A percentile compares a stretch with the other conserved stretches of the same genome.
Evolutionary conservation across 2,329 filamentous ascomycete species (phyloP).

Genomic region (Aspergillus piperis): DNA sequence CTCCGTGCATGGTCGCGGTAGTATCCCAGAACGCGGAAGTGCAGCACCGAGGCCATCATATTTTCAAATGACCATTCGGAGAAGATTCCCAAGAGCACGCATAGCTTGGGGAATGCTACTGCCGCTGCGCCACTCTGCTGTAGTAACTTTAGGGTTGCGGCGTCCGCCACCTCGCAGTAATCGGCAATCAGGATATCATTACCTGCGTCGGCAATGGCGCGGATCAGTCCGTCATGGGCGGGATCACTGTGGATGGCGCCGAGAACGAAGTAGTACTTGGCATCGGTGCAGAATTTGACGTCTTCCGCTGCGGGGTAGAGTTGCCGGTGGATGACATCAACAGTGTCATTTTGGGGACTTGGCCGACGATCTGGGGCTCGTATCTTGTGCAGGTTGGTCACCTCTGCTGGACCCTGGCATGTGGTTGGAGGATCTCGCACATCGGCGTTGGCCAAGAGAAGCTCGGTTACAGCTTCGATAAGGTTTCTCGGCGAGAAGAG

Average conservation of each 20-base stretch:
- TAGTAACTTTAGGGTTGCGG: conserved; percentile 13
- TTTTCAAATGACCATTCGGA: conserved; percentile 19
- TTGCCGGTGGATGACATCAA: conserved; percentile 9
- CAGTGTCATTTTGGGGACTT: conserved; percentile 14
- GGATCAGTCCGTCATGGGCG: conserved; percentile 19
- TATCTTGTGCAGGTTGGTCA: too few species aligned
- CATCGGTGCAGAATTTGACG: conserved; percentile 25
- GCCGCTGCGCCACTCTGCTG: conserved; percentile 24
- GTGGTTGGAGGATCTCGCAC: too few species aligned
- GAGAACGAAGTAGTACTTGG: conserved; percentile 68
- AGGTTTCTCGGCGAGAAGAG: too few species aligned
- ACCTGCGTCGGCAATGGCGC: conserved; percentile 24
- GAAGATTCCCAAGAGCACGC: conserved; percentile 17
- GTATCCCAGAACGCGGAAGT: conserved; percentile 25
- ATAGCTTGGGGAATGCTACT: conserved; percentile 24
- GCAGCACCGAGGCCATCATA: conserved; percentile 17
- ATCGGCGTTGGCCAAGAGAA: too few species aligned
- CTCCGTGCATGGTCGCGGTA: conserved; percentile 21
- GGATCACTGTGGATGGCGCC: conserved; percentile 55
- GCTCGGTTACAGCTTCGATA: too few species aligned
- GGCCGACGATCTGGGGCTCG: conserved; percentile 6
- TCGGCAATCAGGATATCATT: conserved; percentile 21
- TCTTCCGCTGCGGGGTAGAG: conserved; percentile 22
- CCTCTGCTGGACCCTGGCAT: too few species aligned
- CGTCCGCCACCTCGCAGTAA: conserved; percentile 14